Evolutionary conservation across 352 stramenopile genomes (phyloP), one percentile per base, ranked within the genome.

Genomic region (Phytopythium mirpurense): DNA sequence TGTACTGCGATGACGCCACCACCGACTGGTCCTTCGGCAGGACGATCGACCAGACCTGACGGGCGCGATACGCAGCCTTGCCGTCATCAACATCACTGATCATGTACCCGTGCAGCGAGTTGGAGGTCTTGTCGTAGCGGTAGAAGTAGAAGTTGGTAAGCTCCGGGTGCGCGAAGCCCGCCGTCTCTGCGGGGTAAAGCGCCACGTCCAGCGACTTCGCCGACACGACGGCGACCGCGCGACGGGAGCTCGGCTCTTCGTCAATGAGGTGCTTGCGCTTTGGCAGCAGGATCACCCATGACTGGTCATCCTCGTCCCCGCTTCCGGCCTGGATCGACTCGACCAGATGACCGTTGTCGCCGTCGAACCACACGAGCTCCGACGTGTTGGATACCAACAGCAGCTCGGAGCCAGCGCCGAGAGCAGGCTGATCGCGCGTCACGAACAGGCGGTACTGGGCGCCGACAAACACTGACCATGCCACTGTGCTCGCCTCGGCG

Each of bases 81-180:
- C 58, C 51, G 32, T 21, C 42, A 0, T 70, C 51, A 14, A 64
- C 71, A 4, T 19, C 35, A 31, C 81, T 71, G 21, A 92, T 70
- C 8, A 67, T 61, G 54, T 81, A 92, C 1, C 81, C 83, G 19
- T 69, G 64, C 53, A 90, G 76, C 2, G 67, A 65, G 12, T 83
- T 74, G 10, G 59, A 43, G 3, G 4, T 54, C 26, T 67, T 47
- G 29, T 90, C 78, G 42, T 77, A 93, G 23, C 79, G 79, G 54
- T 88, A 88, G 41, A 93, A 90, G 71, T 86, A 93, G 41, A 93
- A 90, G 58, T 88, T 60, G 2, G 83, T 59, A 11, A 83, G 60
- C 54, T 88, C 78, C 5, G 74, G 76, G 45, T 90, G 71, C 24
- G 60, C 60, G 24, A 65, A 60, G 8, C 62, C 65, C 9, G 68